Evolutionary conservation across 441 rosid genomes (phyloP).

Genomic region (Daphne laureola): DNA sequence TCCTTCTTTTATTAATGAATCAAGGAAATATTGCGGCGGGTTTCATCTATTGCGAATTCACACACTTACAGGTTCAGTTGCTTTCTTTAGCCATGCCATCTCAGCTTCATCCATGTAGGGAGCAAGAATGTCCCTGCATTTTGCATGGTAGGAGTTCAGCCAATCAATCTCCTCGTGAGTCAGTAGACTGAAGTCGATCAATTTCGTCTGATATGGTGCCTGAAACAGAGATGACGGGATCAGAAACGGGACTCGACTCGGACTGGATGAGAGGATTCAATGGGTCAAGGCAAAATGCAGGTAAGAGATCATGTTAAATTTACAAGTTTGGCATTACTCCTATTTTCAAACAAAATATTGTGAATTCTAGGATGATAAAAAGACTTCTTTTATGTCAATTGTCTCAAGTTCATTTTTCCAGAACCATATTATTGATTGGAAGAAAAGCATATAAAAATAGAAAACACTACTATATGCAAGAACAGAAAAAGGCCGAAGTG

Average conservation of each 20-base stretch:
- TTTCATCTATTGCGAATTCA: conserved; percentile 6
- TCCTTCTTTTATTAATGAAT: neutral
- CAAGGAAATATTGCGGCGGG: neutral
- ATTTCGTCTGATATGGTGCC: conserved; percentile 92
- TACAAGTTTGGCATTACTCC: too few species aligned
- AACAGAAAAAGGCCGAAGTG: neutral
- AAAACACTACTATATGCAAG: neutral
- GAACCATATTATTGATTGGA: too few species aligned
- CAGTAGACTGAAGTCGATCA: conserved; percentile 51
- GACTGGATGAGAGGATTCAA: too few species aligned
- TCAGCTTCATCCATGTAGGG: conserved; percentile 57
- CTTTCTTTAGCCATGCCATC: conserved; percentile 82
- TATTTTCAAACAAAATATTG: too few species aligned
- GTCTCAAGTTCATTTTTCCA: too few species aligned
- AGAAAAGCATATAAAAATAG: neutral
- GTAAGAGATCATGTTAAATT: too few species aligned
- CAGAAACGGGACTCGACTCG: neutral
- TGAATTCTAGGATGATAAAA: too few species aligned
- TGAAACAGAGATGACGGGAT: conserved; percentile 15
- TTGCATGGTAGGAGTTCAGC: conserved; percentile 70
- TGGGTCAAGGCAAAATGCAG: too few species aligned
- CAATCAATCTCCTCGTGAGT: conserved; percentile 63
- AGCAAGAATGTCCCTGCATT: conserved; percentile 60
- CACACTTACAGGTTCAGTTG: conserved; percentile 64
- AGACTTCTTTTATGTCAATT: too few species aligned